Evolutionary conservation across 495 filamentous ascomycete species (phyloP).

Genomic region (Usnea hakonensis): DNA sequence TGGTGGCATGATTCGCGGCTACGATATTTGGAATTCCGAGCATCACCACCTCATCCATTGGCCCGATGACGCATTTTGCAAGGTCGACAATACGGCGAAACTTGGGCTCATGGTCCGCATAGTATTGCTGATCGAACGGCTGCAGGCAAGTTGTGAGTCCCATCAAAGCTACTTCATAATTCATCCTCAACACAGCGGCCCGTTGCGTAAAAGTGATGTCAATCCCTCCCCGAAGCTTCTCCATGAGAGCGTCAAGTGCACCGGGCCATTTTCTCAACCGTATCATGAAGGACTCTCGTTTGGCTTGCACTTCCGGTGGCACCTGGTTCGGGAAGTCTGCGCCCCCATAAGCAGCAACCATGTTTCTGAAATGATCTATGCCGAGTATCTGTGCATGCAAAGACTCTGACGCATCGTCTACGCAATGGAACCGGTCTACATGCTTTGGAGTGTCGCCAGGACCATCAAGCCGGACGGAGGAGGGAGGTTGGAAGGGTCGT

Average conservation of each 20-base stretch:
- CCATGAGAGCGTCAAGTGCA: neutral
- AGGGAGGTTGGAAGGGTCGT: constrained; percentile 4
- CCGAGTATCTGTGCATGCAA: neutral
- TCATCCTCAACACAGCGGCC: constrained; percentile 12
- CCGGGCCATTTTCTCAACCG: neutral
- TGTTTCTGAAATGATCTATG: neutral
- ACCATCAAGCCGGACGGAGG: neutral
- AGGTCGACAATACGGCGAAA: constrained; percentile 8
- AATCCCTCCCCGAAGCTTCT: neutral
- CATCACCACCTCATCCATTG: neutral
- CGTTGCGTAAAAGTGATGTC: neutral
- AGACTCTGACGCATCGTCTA: constrained; percentile 5
- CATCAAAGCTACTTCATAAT: constrained; percentile 3
- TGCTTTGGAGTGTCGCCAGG: neutral
- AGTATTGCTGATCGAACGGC: neutral
- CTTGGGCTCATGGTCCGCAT: neutral
- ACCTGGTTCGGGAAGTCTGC: neutral
- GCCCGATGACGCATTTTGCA: constrained; percentile 9
- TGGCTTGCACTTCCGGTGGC: neutral
- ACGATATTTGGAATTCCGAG: neutral
- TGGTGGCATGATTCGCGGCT: neutral
- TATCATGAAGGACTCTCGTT: neutral
- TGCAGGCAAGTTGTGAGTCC: constrained; percentile 2
- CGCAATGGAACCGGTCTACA: neutral
- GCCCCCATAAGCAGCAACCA: neutral